A percentile compares a stretch with the other conserved stretches of the same genome.
Evolutionary conservation across 257 asterid genomes (phyloP).

Genomic region (Salvia rosmarinus): DNA sequence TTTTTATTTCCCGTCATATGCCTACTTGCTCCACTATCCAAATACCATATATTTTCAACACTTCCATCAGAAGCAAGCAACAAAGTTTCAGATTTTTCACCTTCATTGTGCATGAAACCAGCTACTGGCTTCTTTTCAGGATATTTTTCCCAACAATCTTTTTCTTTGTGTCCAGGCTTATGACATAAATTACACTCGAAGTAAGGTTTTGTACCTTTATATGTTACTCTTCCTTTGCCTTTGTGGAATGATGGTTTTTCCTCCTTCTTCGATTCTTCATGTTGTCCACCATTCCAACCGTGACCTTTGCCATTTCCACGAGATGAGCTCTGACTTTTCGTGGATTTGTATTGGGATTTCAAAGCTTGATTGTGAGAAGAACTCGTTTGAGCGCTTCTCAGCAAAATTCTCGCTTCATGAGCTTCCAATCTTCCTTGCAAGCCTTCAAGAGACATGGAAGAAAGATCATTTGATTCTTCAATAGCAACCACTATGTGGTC

Average conservation of each 20-base stretch:
- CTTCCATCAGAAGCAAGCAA: not conserved
- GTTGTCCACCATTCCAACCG: not conserved
- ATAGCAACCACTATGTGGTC: not conserved
- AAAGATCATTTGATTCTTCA: not conserved
- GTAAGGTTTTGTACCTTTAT: not conserved
- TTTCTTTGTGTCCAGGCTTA: not conserved
- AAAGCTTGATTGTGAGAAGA: not conserved
- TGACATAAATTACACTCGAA: not conserved
- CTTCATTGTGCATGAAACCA: not conserved
- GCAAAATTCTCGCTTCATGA: not conserved
- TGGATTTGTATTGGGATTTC: not conserved
- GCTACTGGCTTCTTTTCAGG: not conserved
- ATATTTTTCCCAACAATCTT: not conserved
- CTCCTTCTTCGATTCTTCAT: not conserved
- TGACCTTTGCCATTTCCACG: not conserved
- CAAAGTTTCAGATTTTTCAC: not conserved
- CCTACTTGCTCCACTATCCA: no score
- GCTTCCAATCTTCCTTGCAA: not conserved
- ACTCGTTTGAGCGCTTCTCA: not conserved
- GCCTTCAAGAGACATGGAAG: not conserved
- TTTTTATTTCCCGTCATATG: no score
- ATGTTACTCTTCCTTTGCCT: not conserved
- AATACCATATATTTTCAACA: no score
- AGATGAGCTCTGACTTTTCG: not conserved
- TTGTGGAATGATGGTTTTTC: not conserved